phyloP scores from a whole-genome alignment of 2,329 filamentous ascomycete species.

The Escovopsis sp. region DNA sequence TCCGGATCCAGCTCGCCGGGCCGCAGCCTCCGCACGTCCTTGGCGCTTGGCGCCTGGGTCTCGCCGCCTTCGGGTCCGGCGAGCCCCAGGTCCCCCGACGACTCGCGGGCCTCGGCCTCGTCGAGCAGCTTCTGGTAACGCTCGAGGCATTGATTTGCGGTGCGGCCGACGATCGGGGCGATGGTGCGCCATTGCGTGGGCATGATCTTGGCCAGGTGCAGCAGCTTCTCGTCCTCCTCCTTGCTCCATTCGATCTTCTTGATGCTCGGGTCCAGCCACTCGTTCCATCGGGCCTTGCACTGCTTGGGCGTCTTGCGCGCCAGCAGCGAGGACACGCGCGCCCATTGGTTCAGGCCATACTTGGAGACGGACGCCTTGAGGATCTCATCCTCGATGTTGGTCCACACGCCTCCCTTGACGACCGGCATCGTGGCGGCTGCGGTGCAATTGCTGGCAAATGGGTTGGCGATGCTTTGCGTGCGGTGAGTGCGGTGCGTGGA shows the following conservation, averaged over 20 bases:
- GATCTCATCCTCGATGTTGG: slow-evolving; percentile 81
- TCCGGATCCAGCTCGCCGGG: slow-evolving; percentile 96
- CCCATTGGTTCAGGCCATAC: slow-evolving; percentile 95
- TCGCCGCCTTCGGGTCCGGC: slow-evolving; percentile 79
- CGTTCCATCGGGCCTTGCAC: slow-evolving; percentile 95
- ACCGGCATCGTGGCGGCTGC: slow-evolving; percentile 42
- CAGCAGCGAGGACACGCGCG: slow-evolving; percentile 89
- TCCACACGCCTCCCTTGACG: slow-evolving; percentile 63
- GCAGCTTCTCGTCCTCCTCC: slow-evolving; percentile 93
- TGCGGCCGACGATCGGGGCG: slow-evolving; percentile 88
- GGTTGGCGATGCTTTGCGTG: slow-evolving; percentile 1
- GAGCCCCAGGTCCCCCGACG: slow-evolving; percentile 59
- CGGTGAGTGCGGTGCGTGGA: too few species aligned
- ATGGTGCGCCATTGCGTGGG: slow-evolving; percentile 99
- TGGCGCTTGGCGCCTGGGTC: slow-evolving; percentile 73
- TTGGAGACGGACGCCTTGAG: slow-evolving; percentile 92
- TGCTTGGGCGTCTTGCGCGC: slow-evolving; percentile 97
- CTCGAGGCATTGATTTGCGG: slow-evolving; percentile 92
- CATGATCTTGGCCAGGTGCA: slow-evolving; percentile 96
- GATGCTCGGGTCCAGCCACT: slow-evolving; percentile 97
- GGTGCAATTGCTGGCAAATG: slow-evolving; percentile 1
- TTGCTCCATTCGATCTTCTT: slow-evolving; percentile 98
- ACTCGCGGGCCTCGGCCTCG: slow-evolving; percentile 83
- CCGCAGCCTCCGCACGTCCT: slow-evolving; percentile 76
- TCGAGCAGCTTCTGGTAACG: slow-evolving; percentile 93